Evolutionary conservation across 2,329 filamentous ascomycete species (phyloP).

Genomic region (Fusarium musae): DNA sequence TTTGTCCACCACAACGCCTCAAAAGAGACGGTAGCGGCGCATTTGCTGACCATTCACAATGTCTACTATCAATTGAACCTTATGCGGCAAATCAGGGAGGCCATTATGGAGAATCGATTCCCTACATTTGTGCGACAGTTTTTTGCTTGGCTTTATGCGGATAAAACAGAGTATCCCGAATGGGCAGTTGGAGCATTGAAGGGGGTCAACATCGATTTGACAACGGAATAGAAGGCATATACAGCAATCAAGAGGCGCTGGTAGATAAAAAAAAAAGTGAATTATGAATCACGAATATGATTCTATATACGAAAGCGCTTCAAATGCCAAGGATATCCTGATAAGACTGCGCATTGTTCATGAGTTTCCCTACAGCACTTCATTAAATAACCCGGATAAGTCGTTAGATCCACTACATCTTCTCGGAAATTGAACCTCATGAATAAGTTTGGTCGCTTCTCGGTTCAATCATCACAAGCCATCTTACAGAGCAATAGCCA

Average conservation of each 20-base stretch:
- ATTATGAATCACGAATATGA: conserved; percentile 30
- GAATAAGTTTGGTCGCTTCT: background rate
- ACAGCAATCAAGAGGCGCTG: conserved; percentile 7
- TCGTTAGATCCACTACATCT: conserved; percentile 33
- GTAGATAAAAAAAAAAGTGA: background rate
- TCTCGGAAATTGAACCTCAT: conserved; percentile 13
- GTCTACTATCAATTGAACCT: conserved; percentile 90
- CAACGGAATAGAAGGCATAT: conserved; percentile 29
- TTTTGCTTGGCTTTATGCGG: conserved; percentile 76
- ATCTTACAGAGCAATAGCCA: conserved; percentile 42
- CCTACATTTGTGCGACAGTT: conserved; percentile 82
- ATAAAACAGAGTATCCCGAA: conserved; percentile 74
- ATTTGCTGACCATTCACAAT: conserved; percentile 90
- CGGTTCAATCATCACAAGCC: background rate
- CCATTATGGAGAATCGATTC: conserved; percentile 84
- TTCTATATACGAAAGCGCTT: conserved; percentile 38
- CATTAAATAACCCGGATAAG: conserved; percentile 38
- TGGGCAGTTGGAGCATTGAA: conserved; percentile 87
- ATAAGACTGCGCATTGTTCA: conserved; percentile 12
- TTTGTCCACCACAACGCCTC: conserved; percentile 91
- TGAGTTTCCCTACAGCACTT: conserved; percentile 22
- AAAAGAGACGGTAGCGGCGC: conserved; percentile 94
- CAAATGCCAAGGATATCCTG: conserved; percentile 20
- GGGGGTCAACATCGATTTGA: conserved; percentile 79
- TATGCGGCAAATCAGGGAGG: conserved; percentile 79